Evolutionary conservation across 768 basidiomycete species (phyloP), one percentile per base, ranked within the genome.

Genomic region (Cystofilobasidium capitatum): DNA sequence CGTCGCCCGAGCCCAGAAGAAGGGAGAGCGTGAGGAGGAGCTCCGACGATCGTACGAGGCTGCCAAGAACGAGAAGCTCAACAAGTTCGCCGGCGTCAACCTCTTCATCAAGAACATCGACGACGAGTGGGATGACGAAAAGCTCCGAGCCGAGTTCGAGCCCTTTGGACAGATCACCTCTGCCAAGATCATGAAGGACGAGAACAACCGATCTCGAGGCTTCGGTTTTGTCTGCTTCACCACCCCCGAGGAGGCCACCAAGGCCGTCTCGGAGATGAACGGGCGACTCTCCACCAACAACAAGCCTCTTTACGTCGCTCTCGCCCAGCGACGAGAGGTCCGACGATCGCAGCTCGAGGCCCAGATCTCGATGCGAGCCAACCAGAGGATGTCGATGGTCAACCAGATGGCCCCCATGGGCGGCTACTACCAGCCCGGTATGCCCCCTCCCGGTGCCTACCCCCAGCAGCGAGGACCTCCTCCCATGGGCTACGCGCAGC

Each of bases 211-310:
- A 62, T 96, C 92, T 13, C 92, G 92, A 78, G 92, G 94, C 72
- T 99, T 99, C 75, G 96, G 96, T 71, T 99, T 99, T 77, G 96
- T 99, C 73, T 99, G 96, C 80, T 99, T 91, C 83, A 91, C 91
- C 40, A 88, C 91, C 62, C 92, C 96, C 58, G 96, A 99, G 72
- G 96, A 99, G 80, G 93, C 96, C 29, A 97, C 91, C 75, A 98
- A 98, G 82, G 96, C 96, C 70, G 92, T 98, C 69, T 89, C 91
- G 64, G 96, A 99, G 82, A 96, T 99, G 92, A 99, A 99, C 84
- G 97, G 96, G 85, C 57, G 67, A 58, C 67, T 69, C 31, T 64
- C 67, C 40, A 51, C 62, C 62, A 64, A 64, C 62, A 54, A 61
- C 39, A 99, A 99, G 81, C 96, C 96, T 62, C 85, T 99, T 74